These are phyloP conservation scores for Cardamine chenopodiifolia DNA, from an alignment of 345 rosid species.

Conservation along the genomic window DNA sequence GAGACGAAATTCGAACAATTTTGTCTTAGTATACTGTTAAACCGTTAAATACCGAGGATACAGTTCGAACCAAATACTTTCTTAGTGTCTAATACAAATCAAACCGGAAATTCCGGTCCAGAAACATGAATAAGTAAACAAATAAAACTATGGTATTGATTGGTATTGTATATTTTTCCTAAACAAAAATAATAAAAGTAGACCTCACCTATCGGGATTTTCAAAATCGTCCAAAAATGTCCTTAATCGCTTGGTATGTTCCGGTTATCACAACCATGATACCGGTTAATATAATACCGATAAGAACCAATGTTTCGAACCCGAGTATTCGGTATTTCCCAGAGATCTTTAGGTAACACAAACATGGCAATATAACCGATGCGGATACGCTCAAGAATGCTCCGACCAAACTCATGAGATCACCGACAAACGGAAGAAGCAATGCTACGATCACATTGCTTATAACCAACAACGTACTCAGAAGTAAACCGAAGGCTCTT, in stretches of 20 bases:
- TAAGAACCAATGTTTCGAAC: slow-evolving; percentile 41
- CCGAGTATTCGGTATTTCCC: slow-evolving; percentile 43
- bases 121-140: not conserved
- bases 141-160: not conserved
- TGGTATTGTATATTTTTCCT: not conserved
- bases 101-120: not conserved
- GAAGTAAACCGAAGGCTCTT: slow-evolving; percentile 32
- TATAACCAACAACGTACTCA: slow-evolving; percentile 49
- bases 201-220: not conserved
- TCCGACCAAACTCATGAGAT: slow-evolving; percentile 64
- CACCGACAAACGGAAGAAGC: slow-evolving; percentile 55
- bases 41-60: slow-evolving; percentile 31
- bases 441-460: slow-evolving; percentile 58
- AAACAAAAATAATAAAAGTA: not conserved
- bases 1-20: slow-evolving; percentile 69
- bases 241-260: slow-evolving; percentile 53
- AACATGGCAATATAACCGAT: slow-evolving; percentile 55
- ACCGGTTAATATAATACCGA: slow-evolving; percentile 41
- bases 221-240: slow-evolving; percentile 41
- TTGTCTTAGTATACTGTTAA: slow-evolving; percentile 52
- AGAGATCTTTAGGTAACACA: slow-evolving; percentile 61
- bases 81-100: slow-evolving; percentile 44
- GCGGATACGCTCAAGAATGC: slow-evolving; percentile 58
- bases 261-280: slow-evolving; percentile 49
- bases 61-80: slow-evolving; percentile 43